Conservation (phyloP, 331 rosid species). For the Quercus lobata region DNA sequence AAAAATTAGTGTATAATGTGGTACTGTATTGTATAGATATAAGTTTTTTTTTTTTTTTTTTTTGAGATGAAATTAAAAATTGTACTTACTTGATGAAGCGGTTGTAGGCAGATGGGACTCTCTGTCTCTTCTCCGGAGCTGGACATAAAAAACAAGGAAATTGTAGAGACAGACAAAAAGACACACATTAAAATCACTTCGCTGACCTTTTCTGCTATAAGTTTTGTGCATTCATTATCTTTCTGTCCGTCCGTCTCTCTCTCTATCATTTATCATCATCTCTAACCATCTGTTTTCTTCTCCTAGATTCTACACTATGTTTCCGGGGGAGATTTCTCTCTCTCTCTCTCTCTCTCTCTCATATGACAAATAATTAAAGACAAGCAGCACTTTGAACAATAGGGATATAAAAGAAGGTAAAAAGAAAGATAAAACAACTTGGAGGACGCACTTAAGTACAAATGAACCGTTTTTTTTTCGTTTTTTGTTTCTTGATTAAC, state of each 20-base stretch:
- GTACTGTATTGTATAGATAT: no score
- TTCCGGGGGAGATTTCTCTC: constrained; percentile 26
- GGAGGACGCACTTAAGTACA: not conserved
- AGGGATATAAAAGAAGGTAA: not conserved
- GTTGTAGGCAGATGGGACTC: constrained; percentile 93
- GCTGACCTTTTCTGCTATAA: constrained; percentile 19
- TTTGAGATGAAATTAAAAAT: not conserved
- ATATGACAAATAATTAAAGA: constrained; percentile 17
- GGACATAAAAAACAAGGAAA: constrained; percentile 47
- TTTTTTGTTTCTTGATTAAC: not conserved
- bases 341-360: constrained; percentile 7
- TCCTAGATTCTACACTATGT: constrained; percentile 44
- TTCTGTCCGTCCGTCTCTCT: not conserved
- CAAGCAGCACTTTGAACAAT: not conserved
- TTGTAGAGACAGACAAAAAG: constrained; percentile 26
- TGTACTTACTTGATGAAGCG: constrained; percentile 88
- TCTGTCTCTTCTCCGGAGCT: constrained; percentile 96
- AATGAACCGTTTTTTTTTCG: not conserved
- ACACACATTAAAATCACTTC: constrained; percentile 45
- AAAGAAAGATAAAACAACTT: not conserved
- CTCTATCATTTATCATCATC: constrained; percentile 43
- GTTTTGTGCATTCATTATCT: not conserved
- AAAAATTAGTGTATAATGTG: not conserved
- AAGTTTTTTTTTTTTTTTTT: no score
- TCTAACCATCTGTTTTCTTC: constrained; percentile 35